A percentile compares a stretch with the other conserved stretches of the same genome.
Conservation (phyloP, 768 basidiomycete species). For the Russula griseocarnosa region DNA sequence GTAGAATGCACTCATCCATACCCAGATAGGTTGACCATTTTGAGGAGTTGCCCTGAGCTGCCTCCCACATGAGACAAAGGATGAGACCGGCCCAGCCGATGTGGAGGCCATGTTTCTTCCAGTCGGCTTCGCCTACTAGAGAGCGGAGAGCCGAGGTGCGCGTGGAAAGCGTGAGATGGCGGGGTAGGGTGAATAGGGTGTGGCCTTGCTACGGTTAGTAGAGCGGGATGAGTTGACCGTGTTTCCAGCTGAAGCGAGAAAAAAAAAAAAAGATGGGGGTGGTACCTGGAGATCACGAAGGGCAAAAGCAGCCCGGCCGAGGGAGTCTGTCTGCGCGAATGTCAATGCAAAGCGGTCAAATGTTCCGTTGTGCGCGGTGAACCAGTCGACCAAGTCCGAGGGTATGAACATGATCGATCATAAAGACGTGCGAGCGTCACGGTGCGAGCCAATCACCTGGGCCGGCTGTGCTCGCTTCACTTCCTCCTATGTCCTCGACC, state of each 20-base stretch:
- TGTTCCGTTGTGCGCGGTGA: constrained; percentile 46
- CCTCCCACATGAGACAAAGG: constrained; percentile 95
- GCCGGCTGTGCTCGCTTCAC: too few relatives aligned
- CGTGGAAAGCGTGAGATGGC: constrained; percentile 69
- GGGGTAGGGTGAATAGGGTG: constrained; percentile 78
- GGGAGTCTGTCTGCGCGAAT: constrained; percentile 42
- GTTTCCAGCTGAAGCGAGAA: background rate
- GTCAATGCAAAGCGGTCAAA: constrained; percentile 38
- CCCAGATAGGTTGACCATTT: constrained; percentile 73
- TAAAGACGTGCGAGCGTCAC: too few relatives aligned
- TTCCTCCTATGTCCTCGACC: too few relatives aligned
- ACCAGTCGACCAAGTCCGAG: constrained; percentile 47
- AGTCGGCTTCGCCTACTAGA: constrained; percentile 56
- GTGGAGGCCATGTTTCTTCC: constrained; percentile 57
- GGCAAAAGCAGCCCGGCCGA: constrained; percentile 72
- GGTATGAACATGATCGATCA: background rate
- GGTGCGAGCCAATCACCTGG: background rate
- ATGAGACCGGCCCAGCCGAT: constrained; percentile 86
- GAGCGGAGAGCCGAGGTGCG: constrained; percentile 65
- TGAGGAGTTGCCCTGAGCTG: constrained; percentile 54
- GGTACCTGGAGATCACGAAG: constrained; percentile 62
- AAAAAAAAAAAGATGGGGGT: constrained; percentile 5
- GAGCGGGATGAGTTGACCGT: constrained; percentile 18
- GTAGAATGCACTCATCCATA: constrained; percentile 34
- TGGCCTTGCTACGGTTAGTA: constrained; percentile 55